These are phyloP conservation scores for Neurospora discreta DNA, from an alignment of 495 filamentous ascomycete genomes.

Conservation along the genomic window DNA sequence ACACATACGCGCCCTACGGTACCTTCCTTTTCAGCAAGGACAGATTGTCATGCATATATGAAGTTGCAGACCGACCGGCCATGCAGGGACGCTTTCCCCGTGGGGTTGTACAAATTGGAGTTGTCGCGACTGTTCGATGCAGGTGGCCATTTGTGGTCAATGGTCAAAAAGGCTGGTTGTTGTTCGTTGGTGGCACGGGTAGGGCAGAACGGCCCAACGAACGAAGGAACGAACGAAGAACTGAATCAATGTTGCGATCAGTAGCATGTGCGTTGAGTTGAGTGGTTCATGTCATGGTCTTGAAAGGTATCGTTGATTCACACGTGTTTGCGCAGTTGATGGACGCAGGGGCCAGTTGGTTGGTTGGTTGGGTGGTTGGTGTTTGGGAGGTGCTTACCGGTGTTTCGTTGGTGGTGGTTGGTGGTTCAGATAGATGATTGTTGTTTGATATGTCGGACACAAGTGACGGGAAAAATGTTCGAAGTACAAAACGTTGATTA, in stretches of 20 bases:
- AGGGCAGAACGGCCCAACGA: neutral
- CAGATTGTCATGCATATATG: neutral
- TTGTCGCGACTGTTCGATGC: neutral
- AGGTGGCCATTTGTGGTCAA: neutral
- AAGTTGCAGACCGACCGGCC: neutral
- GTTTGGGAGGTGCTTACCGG: neutral
- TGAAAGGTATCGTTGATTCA: neutral
- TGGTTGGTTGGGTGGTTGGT: neutral
- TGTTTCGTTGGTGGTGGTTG: neutral
- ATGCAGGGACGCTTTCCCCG: neutral
- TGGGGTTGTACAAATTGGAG: neutral
- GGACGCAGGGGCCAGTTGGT: neutral
- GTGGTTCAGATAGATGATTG: neutral
- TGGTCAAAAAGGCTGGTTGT: neutral
- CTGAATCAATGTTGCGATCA: neutral
- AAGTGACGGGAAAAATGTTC: neutral
- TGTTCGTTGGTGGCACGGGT: neutral
- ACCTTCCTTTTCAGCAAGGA: neutral
- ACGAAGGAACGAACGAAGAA: neutral
- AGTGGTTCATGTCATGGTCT: neutral
- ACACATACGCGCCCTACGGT: neutral
- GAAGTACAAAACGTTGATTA: neutral
- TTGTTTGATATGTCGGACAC: neutral
- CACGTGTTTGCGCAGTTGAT: neutral
- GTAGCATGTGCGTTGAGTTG: neutral